Percentiles rank a stretch among this genome's conserved stretches.
Conservation (phyloP, 352 stramenopile species). For the Thalassiosira mediterranea region DNA sequence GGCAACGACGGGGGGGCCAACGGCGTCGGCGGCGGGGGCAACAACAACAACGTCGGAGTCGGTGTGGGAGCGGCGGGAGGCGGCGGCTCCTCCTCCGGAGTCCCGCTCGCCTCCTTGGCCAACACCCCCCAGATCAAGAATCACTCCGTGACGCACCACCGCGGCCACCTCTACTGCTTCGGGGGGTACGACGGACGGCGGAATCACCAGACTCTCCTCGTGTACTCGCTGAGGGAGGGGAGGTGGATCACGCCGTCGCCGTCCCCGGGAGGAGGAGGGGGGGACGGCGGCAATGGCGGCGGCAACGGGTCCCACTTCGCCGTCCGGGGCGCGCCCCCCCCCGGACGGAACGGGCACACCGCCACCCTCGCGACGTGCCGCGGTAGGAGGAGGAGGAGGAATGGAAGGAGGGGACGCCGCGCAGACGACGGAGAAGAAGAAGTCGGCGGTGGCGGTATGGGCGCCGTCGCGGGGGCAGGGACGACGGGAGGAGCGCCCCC, state of each 20-base stretch:
- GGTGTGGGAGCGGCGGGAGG: not conserved
- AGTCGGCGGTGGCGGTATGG: not conserved
- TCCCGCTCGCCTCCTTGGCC: too few relatives aligned
- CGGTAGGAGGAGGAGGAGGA: not conserved
- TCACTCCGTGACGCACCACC: conserved; percentile 54
- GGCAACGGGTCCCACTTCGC: conserved; percentile 19
- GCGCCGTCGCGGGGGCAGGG: not conserved
- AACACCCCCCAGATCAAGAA: conserved; percentile 63
- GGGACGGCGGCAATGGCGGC: not conserved
- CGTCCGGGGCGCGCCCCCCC: conserved; percentile 68
- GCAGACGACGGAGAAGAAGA: not conserved
- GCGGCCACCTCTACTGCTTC: conserved; percentile 85
- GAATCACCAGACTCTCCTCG: conserved; percentile 93
- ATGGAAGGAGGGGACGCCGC: not conserved
- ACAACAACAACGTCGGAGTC: conserved; percentile 5
- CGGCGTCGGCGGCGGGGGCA: not conserved
- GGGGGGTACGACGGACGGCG: conserved; percentile 93
- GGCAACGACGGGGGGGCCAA: not conserved
- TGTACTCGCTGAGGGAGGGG: conserved; percentile 80
- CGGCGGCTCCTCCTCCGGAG: too few relatives aligned
- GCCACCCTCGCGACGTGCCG: conserved; percentile 89
- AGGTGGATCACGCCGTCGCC: conserved; percentile 60
- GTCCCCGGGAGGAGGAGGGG: conserved; percentile 6
- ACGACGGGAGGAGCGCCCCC: not conserved
- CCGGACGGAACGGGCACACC: conserved; percentile 93